Conservation (phyloP, 345 rosid genomes). For the Pistacia vera region DNA sequence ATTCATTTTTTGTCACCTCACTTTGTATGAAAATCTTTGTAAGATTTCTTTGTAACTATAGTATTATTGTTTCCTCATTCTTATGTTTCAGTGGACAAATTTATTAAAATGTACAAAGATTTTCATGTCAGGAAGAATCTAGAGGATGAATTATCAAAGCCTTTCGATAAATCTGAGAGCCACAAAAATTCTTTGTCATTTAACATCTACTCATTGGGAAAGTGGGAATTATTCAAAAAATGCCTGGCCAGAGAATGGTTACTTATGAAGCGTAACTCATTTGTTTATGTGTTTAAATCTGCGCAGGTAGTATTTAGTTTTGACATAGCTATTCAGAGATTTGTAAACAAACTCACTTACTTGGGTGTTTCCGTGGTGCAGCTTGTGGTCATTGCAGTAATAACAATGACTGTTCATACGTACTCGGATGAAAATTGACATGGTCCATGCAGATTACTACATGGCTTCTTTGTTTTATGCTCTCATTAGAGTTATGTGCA, state of each 20-base stretch:
- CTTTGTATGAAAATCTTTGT: no score
- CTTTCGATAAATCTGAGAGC: conserved; percentile 36
- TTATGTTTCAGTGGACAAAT: conserved; percentile 49
- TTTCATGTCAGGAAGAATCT: conserved; percentile 41
- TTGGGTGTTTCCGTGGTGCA: conserved; percentile 24
- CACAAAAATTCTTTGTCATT: conserved; percentile 50
- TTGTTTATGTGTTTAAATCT: conserved; percentile 42
- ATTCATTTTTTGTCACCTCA: no score
- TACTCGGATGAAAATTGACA: conserved; percentile 34
- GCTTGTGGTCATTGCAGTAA: conserved; percentile 38
- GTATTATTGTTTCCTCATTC: conserved; percentile 24
- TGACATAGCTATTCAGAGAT: neutral
- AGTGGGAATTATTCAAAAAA: conserved; percentile 61
- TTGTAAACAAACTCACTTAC: neutral
- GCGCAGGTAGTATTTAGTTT: conserved; percentile 34
- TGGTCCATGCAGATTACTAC: conserved; percentile 35
- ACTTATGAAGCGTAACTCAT: conserved; percentile 58
- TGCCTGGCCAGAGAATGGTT: conserved; percentile 67
- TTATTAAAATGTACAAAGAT: conserved; percentile 38
- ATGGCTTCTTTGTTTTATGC: conserved; percentile 45
- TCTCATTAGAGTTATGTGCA: conserved; percentile 35
- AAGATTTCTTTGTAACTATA: no score
- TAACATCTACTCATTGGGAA: conserved; percentile 42
- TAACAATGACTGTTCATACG: conserved; percentile 44
- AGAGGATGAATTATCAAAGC: conserved; percentile 41